Conservation (phyloP, 108 stramenopile genomes). For the Fistulifera pelliculosa region DNA sequence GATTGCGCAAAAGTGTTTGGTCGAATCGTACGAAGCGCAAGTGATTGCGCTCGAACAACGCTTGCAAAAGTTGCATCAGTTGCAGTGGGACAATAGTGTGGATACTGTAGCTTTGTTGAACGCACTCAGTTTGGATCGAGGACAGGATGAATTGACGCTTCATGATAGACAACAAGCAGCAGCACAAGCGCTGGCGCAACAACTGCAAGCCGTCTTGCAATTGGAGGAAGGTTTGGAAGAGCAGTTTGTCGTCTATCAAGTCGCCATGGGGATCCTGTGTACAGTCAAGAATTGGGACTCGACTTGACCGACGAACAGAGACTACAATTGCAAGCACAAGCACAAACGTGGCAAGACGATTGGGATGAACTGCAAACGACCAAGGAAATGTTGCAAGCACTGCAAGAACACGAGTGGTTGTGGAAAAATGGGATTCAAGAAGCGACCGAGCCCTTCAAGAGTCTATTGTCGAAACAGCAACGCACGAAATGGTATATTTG, state of each 20-base stretch:
- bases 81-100: conserved; percentile 59
- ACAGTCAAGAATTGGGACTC: conserved; percentile 36
- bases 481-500: conserved; percentile 75
- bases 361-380: conserved; percentile 55
- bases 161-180: conserved; percentile 52
- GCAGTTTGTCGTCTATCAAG: conserved; percentile 34
- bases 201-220: conserved; percentile 63
- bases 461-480: conserved; percentile 75
- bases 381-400: conserved; percentile 42
- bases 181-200: conserved; percentile 57
- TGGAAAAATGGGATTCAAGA: conserved; percentile 68
- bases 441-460: conserved; percentile 57
- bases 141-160: conserved; percentile 56
- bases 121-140: conserved; percentile 82
- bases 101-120: no score
- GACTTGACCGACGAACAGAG: conserved; percentile 49
- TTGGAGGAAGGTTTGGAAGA: conserved; percentile 62
- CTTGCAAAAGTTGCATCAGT: conserved; percentile 53
- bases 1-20: conserved; percentile 79
- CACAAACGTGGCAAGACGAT: conserved; percentile 40
- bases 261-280: conserved; percentile 11
- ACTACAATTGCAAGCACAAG: conserved; percentile 10
- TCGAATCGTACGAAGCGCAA: conserved; percentile 83
- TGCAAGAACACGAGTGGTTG: conserved; percentile 63
- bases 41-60: conserved; percentile 76